Evolutionary conservation across 495 filamentous ascomycete genomes (phyloP).

Genomic region (Penicillium coffeae): DNA sequence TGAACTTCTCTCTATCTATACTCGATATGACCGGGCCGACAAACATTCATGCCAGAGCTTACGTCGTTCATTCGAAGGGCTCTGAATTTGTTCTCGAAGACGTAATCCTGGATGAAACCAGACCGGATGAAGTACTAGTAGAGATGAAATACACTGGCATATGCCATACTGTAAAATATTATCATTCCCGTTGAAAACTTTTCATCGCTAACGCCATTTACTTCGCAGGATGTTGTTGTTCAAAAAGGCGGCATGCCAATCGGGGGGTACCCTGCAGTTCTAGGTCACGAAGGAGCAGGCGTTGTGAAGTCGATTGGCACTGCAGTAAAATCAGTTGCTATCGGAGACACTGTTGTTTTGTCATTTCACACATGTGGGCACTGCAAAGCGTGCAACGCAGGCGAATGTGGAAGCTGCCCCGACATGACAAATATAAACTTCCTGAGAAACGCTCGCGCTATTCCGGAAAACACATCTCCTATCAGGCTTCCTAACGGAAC

Average conservation of each 20-base stretch:
- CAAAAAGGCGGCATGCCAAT: slow-evolving; percentile 31
- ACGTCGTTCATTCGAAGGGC: slow-evolving; percentile 23
- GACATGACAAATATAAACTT: slow-evolving; percentile 39
- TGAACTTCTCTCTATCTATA: background rate
- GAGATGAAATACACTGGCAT: slow-evolving; percentile 35
- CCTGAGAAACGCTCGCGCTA: slow-evolving; percentile 13
- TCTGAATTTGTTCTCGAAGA: slow-evolving; percentile 26
- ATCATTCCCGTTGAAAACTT: background rate
- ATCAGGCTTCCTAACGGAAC: slow-evolving; percentile 23
- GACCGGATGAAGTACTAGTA: slow-evolving; percentile 26
- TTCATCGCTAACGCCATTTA: too few relatives aligned
- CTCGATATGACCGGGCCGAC: background rate
- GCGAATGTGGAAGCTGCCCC: slow-evolving; percentile 25
- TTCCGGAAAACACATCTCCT: slow-evolving; percentile 16
- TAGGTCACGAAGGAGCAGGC: slow-evolving; percentile 54
- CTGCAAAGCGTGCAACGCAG: slow-evolving; percentile 24
- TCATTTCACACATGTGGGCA: slow-evolving; percentile 37
- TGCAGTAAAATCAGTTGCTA: slow-evolving; percentile 30
- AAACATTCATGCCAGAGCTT: slow-evolving; percentile 23
- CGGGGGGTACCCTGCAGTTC: slow-evolving; percentile 33
- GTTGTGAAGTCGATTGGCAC: slow-evolving; percentile 42
- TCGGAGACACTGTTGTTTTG: slow-evolving; percentile 49
- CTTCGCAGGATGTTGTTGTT: slow-evolving; percentile 31
- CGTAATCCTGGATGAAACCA: slow-evolving; percentile 27
- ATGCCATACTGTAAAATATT: slow-evolving; percentile 28